A percentile compares a stretch with the other conserved stretches of the same genome.
phyloP scores from a whole-genome alignment of 176 grass and related monocot genomes.

The Puccinellia tenuiflora region DNA sequence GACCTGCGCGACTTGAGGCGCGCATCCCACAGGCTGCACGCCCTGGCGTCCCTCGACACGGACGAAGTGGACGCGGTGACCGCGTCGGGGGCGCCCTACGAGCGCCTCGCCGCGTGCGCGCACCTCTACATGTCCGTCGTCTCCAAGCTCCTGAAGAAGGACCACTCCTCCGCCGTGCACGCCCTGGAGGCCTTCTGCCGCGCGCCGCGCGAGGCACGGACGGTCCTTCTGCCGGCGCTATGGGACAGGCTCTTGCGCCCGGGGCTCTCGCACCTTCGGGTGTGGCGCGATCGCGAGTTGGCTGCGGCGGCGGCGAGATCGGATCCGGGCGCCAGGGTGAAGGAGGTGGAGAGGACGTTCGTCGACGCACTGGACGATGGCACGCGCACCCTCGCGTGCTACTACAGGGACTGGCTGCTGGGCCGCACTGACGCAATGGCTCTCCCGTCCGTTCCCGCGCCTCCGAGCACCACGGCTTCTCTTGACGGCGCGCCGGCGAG shows the following conservation, averaged over 20 bases:
- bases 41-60: neutral
- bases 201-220: slow-evolving; percentile 50
- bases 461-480: slow-evolving; percentile 18
- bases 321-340: slow-evolving; percentile 6
- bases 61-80: slow-evolving; percentile 18
- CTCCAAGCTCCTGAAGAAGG: slow-evolving; percentile 33
- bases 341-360: slow-evolving; percentile 42
- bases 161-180: slow-evolving; percentile 52
- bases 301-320: neutral
- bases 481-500: neutral
- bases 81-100: slow-evolving; percentile 4
- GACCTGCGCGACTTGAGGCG: slow-evolving; percentile 45
- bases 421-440: slow-evolving; percentile 36
- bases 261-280: slow-evolving; percentile 44
- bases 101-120: slow-evolving; percentile 35
- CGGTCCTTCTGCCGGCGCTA: slow-evolving; percentile 38
- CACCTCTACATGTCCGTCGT: slow-evolving; percentile 31
- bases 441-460: slow-evolving; percentile 34
- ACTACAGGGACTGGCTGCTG: slow-evolving; percentile 86
- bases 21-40: slow-evolving; percentile 30
- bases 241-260: slow-evolving; percentile 63
- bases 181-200: slow-evolving; percentile 53
- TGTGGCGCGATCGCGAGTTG: slow-evolving; percentile 58
- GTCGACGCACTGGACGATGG: slow-evolving; percentile 37
- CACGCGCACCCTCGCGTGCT: slow-evolving; percentile 53